These are phyloP conservation scores for Exophiala calicioides DNA, from an alignment of 2,329 filamentous ascomycete genomes.

Conservation along the genomic window DNA sequence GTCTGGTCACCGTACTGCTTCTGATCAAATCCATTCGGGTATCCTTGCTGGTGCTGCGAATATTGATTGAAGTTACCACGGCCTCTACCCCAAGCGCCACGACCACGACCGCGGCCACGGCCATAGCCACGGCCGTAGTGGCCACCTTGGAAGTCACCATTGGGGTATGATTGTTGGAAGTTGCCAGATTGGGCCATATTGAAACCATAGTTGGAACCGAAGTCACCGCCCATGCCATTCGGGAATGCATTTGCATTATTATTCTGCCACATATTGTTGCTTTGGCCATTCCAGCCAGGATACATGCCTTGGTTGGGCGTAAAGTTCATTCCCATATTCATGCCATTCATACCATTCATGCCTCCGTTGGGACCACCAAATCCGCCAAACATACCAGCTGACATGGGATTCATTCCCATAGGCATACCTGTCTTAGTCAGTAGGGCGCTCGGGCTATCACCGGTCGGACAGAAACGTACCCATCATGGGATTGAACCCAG, in stretches of 20 bases:
- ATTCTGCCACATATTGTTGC: slow-evolving; percentile 76
- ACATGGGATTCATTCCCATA: slow-evolving; percentile 60
- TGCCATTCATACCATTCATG: slow-evolving; percentile 85
- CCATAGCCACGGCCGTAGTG: slow-evolving; percentile 72
- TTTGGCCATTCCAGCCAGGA: slow-evolving; percentile 78
- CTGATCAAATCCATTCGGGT: slow-evolving; percentile 19
- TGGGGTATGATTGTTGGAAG: slow-evolving; percentile 63
- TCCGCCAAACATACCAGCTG: slow-evolving; percentile 51
- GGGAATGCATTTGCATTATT: slow-evolving; percentile 79
- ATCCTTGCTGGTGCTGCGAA: slow-evolving; percentile 37
- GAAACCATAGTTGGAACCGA: slow-evolving; percentile 75
- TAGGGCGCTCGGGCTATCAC: slow-evolving; percentile 31
- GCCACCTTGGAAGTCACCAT: slow-evolving; percentile 65
- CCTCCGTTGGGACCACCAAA: slow-evolving; percentile 61
- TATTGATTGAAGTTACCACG: slow-evolving; percentile 39
- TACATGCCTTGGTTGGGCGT: slow-evolving; percentile 61
- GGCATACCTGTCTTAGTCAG: slow-evolving; percentile 63
- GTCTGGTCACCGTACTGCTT: slow-evolving; percentile 21
- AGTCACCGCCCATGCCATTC: slow-evolving; percentile 78
- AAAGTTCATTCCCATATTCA: slow-evolving; percentile 71
- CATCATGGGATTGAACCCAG: slow-evolving; percentile 62
- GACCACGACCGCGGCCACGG: slow-evolving; percentile 66
- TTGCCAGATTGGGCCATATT: slow-evolving; percentile 79
- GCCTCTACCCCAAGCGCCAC: slow-evolving; percentile 51
- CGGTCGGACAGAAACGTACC: slow-evolving; percentile 60